Base-by-base conservation (phyloP, 179 eudicot genomes). In the Gypsophila paniculata region DNA sequence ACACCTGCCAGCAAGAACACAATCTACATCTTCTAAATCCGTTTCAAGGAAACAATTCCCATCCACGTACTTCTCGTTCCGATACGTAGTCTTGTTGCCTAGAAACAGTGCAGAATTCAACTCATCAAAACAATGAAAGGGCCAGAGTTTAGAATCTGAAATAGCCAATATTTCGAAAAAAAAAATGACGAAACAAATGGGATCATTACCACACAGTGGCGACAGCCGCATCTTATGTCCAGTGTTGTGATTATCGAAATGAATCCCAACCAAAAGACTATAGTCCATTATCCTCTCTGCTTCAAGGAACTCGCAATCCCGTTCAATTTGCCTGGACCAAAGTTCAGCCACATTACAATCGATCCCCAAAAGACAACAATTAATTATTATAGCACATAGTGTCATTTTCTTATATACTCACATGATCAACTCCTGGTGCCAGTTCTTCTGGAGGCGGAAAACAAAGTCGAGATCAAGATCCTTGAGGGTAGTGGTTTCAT, bases 261-360 rank as follows among this genome's bases (percentile, higher is more conserved):
- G 99, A 70, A 94, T 64, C 36, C 99, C 99, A 42, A 94, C 94
- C 73, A 94, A 73, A 58, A 94, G 94, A 80, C 99, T 94, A 65
- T 94, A 94, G 79, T 94, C 99, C 99, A 94, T 94, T 26, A 94
- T 94, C 73, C 80, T 84, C 82, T 91, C 99, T 10, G 85, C 83
- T 79, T 88, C 95, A 70, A 94, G 84, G 79, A 94, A 94, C 77
- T 94, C 95, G 73, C 99, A 94, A 73, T 94, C 99, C 15, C 89
- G 84, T 70, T 94, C 88, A 69, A 94, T 82, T 86, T 94, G 99
- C 77, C 99, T 94, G 74, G n/a, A 22, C 15, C 25, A 70, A 22
- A 52, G 70, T 49, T 46, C 12, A 72, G 57, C 32, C 18, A 61
- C 8, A 61, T 26, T 49, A 66, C 8, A 61, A 44, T 53, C 42